phyloP scores from a whole-genome alignment of 2,329 filamentous ascomycete genomes.

The Leptographium radiaticola region DNA sequence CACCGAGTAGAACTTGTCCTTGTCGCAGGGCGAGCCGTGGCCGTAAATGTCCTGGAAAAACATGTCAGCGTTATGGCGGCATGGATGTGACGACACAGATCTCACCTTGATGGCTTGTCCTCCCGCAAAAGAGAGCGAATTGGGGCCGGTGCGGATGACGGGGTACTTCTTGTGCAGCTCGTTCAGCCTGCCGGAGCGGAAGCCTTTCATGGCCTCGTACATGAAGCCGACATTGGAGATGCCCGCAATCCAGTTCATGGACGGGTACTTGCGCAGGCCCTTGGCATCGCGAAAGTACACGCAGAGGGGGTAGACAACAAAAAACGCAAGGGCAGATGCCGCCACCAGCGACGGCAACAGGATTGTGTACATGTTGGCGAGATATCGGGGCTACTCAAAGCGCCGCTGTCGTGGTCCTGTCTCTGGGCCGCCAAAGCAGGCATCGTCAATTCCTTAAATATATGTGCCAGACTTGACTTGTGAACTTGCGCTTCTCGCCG shows the following conservation, averaged over 20 bases:
- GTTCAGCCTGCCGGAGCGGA: slow-evolving; percentile 27
- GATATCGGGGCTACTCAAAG: not conserved
- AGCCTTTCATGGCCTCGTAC: slow-evolving; percentile 26
- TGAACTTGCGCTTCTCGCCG: no score
- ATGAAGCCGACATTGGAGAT: slow-evolving; percentile 33
- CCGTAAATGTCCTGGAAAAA: slow-evolving; percentile 29
- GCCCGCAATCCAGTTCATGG: slow-evolving; percentile 27
- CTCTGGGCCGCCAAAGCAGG: no score
- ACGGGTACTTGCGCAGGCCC: slow-evolving; percentile 32
- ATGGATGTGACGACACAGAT: no score
- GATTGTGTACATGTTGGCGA: not conserved
- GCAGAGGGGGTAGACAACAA: slow-evolving; percentile 25
- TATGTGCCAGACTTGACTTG: no score
- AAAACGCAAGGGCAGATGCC: slow-evolving; percentile 16
- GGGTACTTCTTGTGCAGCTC: slow-evolving; percentile 32
- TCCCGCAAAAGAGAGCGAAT: slow-evolving; percentile 27
- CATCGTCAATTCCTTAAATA: no score
- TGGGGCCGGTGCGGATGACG: slow-evolving; percentile 31
- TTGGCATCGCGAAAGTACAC: slow-evolving; percentile 32
- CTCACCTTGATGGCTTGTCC: slow-evolving; percentile 26
- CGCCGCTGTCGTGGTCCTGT: no score
- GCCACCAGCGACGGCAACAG: not conserved
- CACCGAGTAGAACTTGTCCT: slow-evolving; percentile 33
- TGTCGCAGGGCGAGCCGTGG: slow-evolving; percentile 35
- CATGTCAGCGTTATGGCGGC: not conserved